These are phyloP conservation scores for Trichoderma guizhouense DNA, from an alignment of 2,329 filamentous ascomycete genomes.

Conservation along the genomic window DNA sequence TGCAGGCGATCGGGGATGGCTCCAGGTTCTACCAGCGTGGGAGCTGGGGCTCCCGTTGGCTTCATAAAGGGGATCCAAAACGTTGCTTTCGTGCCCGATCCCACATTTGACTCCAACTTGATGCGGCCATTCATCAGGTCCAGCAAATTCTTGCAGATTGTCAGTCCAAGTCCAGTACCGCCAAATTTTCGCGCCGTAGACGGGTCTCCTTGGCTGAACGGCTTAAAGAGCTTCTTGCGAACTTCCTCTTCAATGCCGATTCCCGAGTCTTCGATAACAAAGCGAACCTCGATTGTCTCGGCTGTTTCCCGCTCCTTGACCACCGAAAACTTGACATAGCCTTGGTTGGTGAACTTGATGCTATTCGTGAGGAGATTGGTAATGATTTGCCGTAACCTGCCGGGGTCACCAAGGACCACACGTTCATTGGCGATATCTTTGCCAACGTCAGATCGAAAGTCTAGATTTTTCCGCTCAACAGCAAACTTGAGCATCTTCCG, in stretches of 20 bases:
- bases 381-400: conserved; percentile 77
- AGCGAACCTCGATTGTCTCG: conserved; percentile 65
- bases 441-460: conserved; percentile 64
- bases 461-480: conserved; percentile 73
- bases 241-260: conserved; percentile 81
- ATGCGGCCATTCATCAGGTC: conserved; percentile 79
- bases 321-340: conserved; percentile 65
- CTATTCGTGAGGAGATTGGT: conserved; percentile 75
- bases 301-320: conserved; percentile 59
- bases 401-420: conserved; percentile 82
- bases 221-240: conserved; percentile 68
- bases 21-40: conserved; percentile 58
- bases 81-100: conserved; percentile 67
- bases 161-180: conserved; percentile 73
- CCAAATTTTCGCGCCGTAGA: conserved; percentile 77
- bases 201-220: conserved; percentile 78
- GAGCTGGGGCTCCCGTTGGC: conserved; percentile 48
- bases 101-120: conserved; percentile 62
- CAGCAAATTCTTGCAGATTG: conserved; percentile 76
- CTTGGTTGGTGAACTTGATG: conserved; percentile 70
- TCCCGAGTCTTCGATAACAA: conserved; percentile 72
- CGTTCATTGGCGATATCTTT: conserved; percentile 62
- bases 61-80: conserved; percentile 79
- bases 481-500: conserved; percentile 86
- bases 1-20: conserved; percentile 65